Evolutionary conservation across 2,329 filamentous ascomycete genomes (phyloP), one percentile per base, ranked within the genome.

Genomic region (Chaetomium olivaceum): DNA sequence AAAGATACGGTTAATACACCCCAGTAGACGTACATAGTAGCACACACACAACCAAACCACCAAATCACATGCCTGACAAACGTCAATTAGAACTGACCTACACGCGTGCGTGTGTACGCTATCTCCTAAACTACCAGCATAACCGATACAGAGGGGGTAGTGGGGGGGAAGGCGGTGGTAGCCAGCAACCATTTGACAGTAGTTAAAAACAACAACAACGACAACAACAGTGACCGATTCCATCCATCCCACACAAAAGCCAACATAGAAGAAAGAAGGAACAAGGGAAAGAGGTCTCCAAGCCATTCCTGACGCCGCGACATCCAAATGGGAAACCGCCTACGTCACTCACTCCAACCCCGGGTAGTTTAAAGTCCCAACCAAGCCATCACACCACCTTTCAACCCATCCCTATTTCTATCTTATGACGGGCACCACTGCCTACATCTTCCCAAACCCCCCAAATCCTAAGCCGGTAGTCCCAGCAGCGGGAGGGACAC

Each of bases 281-380:
- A 50, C n/a, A 51, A 7, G 12, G 56, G 25, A 55, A 48, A 43
- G 12, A 64, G 29, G n/a, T 60, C 64, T 63, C 60, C 64, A 64
- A 64, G 54, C 58, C 58, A 63, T 61, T 59, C 65, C 65, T 64
- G 65, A 67, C 65, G 65, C 65, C 65, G 54, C 61, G 58, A 64
- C 65, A 67, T 64, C 65, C 65, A 67, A 39, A 64, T 51, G 48
- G 54, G 52, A 52, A 66, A 56, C 61, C 61, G 61, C 61, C 51
- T 61, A 60, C 50, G 56, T 46, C 57, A 36, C 33, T 29, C 27
- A 51, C 51, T 50, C 52, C 58, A 51, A 43, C 43, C 31, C 36
- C 52, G 27, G 3, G 16, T 51, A 29, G 9, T 36, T 12, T 7
- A 12, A n/a, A 11, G 11, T 23, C 14, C 31, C 27, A 19, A 48